Evolutionary conservation across 345 rosid genomes (phyloP), one percentile per base, ranked within the genome.

Genomic region (Pseudoturritis turrita): DNA sequence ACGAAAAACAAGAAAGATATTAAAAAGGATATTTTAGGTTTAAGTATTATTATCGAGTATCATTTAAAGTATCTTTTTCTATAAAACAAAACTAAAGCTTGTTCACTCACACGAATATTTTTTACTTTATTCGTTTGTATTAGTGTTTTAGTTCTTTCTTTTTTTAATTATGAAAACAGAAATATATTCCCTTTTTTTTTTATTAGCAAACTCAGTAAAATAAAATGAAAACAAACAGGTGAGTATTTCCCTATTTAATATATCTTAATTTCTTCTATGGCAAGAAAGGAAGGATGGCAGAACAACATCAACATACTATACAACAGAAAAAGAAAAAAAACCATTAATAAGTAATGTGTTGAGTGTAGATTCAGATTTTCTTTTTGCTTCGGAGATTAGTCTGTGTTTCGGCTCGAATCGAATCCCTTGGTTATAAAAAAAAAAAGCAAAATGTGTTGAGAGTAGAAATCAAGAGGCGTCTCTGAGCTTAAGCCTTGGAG

Each of bases 401-500:
- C 9, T 33, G 37, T 33, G 37, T 33, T 33, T 8, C 10, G 11
- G 10, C 37, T 33, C 8, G 10, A 33, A 25, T 33, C 8, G 10
- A 33, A 25, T 8, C 0, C 37, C 9, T 33, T 33, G 11, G 37
- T 33, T 33, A 7, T 2, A 33, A 1, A 41, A 25, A 25, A 2
- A 2, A 9, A 10, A 5, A 6, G 13, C 10, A 26, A n/a, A 29
- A 44, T 4, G 71, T 54, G 49, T 11, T 14, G 53, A 52, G 18
- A 67, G 9, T 11, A 18, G 11, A 25, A 13, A 36, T 75, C 65
- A 75, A 62, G 74, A 62, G 4, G 59, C 35, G 25, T 92, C 88
- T 2, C 92, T 86, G 50, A 81, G 81, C 62, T 85, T 79, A 6
- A 85, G 81, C 75, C 86, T 90, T 4, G 91, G 87, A 17, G 85